These are phyloP conservation scores for Bipolaris victoriae DNA, from an alignment of 2,329 filamentous ascomycete species.

Conservation along the genomic window DNA sequence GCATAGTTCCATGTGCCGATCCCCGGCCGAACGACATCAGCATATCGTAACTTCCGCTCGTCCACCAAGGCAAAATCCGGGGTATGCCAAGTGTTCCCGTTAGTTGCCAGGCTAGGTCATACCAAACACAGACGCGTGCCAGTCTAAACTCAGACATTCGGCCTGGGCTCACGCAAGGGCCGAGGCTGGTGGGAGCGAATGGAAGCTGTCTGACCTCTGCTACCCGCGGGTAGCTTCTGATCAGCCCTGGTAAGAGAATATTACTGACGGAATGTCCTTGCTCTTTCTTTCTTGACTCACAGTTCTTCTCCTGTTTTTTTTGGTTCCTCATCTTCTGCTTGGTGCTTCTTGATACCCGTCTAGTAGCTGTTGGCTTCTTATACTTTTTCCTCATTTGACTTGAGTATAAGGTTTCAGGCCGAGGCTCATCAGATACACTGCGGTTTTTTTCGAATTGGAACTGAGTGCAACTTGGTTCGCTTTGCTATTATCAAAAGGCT, in stretches of 20 bases:
- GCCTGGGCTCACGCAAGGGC: conserved; percentile 40
- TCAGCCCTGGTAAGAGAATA: conserved; percentile 17
- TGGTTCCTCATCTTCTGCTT: conserved; percentile 5
- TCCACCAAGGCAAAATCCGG: conserved; percentile 42
- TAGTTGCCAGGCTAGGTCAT: conserved; percentile 9
- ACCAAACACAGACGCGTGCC: conserved; percentile 26
- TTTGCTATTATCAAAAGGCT: not conserved
- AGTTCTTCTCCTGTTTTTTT: conserved; percentile 2
- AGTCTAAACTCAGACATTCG: conserved; percentile 18
- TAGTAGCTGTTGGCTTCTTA: conserved; percentile 2
- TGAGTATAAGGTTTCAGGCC: conserved; percentile 18
- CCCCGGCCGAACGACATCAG: conserved; percentile 35
- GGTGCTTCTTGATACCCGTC: conserved; percentile 12
- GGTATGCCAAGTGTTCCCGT: conserved; percentile 22
- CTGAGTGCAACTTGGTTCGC: not conserved
- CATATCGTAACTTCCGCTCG: conserved; percentile 42
- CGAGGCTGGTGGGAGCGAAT: conserved; percentile 43
- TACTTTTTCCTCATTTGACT: conserved; percentile 16
- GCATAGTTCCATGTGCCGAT: conserved; percentile 34
- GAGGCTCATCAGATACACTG: conserved; percentile 1
- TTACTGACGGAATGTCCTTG: conserved; percentile 32
- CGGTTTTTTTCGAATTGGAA: not conserved
- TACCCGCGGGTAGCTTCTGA: conserved; percentile 41
- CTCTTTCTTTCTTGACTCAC: conserved; percentile 13
- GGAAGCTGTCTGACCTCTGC: conserved; percentile 28